Conservation (phyloP, 1,284 basidiomycete species). For the Irpex lacteus region DNA sequence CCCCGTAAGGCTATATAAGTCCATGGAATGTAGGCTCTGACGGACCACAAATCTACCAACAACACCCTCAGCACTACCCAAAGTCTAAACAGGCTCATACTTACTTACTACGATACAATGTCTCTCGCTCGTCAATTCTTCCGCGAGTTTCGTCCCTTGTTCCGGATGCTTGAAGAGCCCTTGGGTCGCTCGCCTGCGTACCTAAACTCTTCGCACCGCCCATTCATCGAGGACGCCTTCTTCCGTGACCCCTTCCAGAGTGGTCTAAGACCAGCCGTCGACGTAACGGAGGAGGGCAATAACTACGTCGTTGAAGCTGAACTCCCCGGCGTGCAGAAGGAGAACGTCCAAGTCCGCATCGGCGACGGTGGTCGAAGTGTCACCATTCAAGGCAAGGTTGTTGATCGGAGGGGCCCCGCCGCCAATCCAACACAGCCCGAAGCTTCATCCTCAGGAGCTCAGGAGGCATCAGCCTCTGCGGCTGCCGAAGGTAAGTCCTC, state of each 20-base stretch:
- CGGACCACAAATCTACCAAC: background rate
- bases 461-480: slow-evolving; percentile 20
- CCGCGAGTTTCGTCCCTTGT: slow-evolving; percentile 70
- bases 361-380: slow-evolving; percentile 68
- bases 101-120: slow-evolving; percentile 16
- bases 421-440: slow-evolving; percentile 3
- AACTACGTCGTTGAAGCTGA: slow-evolving; percentile 73
- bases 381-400: slow-evolving; percentile 66
- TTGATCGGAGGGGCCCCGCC: slow-evolving; percentile 26
- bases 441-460: slow-evolving; percentile 5
- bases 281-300: slow-evolving; percentile 63
- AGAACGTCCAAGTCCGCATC: slow-evolving; percentile 68
- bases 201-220: slow-evolving; percentile 26
- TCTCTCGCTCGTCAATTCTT: slow-evolving; percentile 53
- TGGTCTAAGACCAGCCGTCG: slow-evolving; percentile 51
- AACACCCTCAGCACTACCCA: background rate
- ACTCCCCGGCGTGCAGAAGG: slow-evolving; percentile 75
- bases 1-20: background rate
- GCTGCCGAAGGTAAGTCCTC: slow-evolving; percentile 27
- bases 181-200: slow-evolving; percentile 40
- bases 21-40: background rate
- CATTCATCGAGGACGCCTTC: slow-evolving; percentile 52
- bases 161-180: slow-evolving; percentile 71
- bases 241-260: slow-evolving; percentile 29
- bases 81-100: background rate